A percentile compares a stretch with the other conserved stretches of the same genome.
Evolutionary conservation across 73 alveolate genomes (phyloP).

Genomic region (Paramecium bursaria): DNA sequence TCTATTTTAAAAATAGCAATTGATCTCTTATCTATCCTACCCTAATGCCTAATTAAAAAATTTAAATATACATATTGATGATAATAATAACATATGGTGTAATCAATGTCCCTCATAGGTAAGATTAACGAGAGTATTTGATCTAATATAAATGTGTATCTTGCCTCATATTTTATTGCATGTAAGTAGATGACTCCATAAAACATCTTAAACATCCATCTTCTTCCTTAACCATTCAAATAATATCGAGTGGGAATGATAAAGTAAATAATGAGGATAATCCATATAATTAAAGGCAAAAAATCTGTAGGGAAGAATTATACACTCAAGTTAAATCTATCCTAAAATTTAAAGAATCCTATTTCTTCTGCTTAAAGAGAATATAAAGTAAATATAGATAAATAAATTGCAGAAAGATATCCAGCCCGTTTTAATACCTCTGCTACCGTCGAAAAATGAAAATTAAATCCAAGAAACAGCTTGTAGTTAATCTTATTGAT

Average conservation of each 20-base stretch:
- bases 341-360: too few relatives aligned
- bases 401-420: background rate
- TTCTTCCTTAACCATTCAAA: slow-evolving; percentile 23
- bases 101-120: slow-evolving; percentile 29
- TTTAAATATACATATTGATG: too few relatives aligned
- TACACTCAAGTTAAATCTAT: background rate
- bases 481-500: slow-evolving; percentile 23
- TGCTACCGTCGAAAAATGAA: slow-evolving; percentile 37
- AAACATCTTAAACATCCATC: slow-evolving; percentile 49
- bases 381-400: background rate
- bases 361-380: slow-evolving; percentile 25
- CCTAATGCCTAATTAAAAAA: too few relatives aligned
- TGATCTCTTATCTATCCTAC: too few relatives aligned
- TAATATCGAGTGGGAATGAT: background rate
- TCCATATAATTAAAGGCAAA: background rate
- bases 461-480: slow-evolving; percentile 37
- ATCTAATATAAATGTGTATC: slow-evolving; percentile 48
- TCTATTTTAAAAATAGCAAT: slow-evolving; percentile 16
- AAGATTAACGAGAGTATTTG: slow-evolving; percentile 4
- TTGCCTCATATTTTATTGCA: background rate
- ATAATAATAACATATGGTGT: slow-evolving; percentile 24
- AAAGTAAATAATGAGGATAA: background rate
- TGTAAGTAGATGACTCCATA: background rate
- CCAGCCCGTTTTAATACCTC: slow-evolving; percentile 30
- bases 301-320: background rate